Percentiles rank a stretch among this genome's conserved stretches.
phyloP scores from a whole-genome alignment of 805 yeast genomes.

The Cyberlindnera euphorbiae region DNA sequence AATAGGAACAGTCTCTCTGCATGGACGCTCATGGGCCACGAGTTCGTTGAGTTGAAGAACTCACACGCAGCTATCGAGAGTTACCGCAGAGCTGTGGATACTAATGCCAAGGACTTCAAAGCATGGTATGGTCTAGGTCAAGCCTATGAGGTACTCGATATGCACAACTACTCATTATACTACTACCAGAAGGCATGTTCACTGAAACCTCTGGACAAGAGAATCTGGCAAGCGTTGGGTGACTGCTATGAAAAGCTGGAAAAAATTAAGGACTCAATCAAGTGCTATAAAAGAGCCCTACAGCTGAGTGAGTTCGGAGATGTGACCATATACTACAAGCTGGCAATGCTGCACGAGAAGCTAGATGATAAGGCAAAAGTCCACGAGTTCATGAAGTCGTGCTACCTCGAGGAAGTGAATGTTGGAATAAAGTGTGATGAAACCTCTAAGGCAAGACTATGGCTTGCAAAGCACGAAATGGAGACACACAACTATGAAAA shows the following conservation, averaged over 20 bases:
- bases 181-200: conserved; percentile 90
- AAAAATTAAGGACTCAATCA: conserved; percentile 67
- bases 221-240: conserved; percentile 97
- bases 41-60: conserved; percentile 91
- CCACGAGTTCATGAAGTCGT: conserved; percentile 36
- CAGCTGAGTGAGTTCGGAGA: conserved; percentile 52
- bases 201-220: conserved; percentile 78
- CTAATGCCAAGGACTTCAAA: conserved; percentile 81
- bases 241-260: conserved; percentile 80
- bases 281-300: conserved; percentile 76
- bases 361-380: conserved; percentile 36
- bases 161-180: conserved; percentile 88
- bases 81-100: conserved; percentile 88
- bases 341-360: conserved; percentile 65
- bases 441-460: conserved; percentile 72
- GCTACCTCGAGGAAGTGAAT: conserved; percentile 53
- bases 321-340: conserved; percentile 51
- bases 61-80: conserved; percentile 97
- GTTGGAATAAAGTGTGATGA: conserved; percentile 65
- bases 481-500: conserved; percentile 50
- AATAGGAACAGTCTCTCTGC: conserved; percentile 81
- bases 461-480: conserved; percentile 76
- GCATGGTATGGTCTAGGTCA: conserved; percentile 99
- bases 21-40: conserved; percentile 99
- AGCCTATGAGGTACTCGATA: conserved; percentile 93